Base-by-base conservation (phyloP, 1,139 yeast genomes). In the Pichia kudriavzevii region DNA sequence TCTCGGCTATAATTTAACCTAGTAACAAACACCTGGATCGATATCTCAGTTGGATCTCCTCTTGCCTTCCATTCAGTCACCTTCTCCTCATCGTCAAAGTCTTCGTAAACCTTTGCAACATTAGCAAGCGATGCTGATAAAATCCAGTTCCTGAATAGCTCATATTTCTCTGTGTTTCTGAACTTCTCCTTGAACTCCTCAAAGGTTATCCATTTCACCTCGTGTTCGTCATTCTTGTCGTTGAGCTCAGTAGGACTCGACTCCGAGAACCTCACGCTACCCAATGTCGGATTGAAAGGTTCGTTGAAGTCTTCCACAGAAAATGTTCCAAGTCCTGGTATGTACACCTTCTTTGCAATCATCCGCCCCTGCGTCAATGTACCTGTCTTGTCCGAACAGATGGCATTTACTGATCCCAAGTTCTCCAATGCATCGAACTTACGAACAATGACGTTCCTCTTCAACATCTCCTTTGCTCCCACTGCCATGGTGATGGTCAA, bases 401-500 rank as follows among this genome's bases (percentile, higher is more conserved):
- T 79, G 51, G 80, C 88, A 52, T 79, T 77, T 39, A 81, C 79
- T 19, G 88, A 81, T 19, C 93, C 93, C 30, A 81, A 64, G 18
- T 87, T 87, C 53, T 81, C 93, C 32, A 81, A 65, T 3, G 93
- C 79, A 52, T 81, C 91, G 40, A 81, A 66, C 48, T 79, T 81
- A 50, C 93, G 67, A 14, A 82, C 87, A 58, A 82, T 77, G 25
- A 82, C 93, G 50, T 79, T 65, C 50, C 78, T 70, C 31, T 61
- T 57, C 26, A 77, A 79, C 93, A 82, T 82, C 12, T 75, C 80
- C 47, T 78, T 79, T 25, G 93, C 82, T 16, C 93, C 93, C 42
- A 80, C 79, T 6, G 93, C 87, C 91, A 82, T 81, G 4, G 93
- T 81, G 42, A 82, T 81, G n/a, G 93, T 81, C 41, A 82, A 68